Conservation (phyloP, 2,329 filamentous ascomycete species). For the Botryotinia calthae region DNA sequence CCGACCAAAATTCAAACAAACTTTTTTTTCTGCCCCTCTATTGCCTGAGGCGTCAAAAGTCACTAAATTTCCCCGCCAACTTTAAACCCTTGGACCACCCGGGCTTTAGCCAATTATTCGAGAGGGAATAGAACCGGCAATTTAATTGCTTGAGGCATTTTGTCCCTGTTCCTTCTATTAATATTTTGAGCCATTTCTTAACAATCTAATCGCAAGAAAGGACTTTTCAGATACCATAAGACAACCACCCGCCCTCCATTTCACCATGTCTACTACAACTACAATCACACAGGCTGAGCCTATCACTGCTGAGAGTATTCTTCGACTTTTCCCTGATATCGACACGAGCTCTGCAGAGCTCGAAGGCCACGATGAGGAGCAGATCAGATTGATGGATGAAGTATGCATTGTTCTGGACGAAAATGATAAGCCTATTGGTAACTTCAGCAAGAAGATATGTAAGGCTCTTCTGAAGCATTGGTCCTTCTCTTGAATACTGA, state of each 20-base stretch:
- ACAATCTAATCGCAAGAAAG: not conserved
- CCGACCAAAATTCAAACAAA: not conserved
- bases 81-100: not conserved
- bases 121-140: not conserved
- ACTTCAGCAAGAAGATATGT: conserved; percentile 98
- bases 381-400: conserved; percentile 98
- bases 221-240: not conserved
- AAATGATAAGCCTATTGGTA: conserved; percentile 88
- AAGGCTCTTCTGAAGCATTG: conserved; percentile 41
- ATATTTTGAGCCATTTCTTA: not conserved
- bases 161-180: not conserved
- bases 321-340: conserved; percentile 83
- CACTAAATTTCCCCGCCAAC: not conserved
- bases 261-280: conserved; percentile 41
- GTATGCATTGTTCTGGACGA: conserved; percentile 96
- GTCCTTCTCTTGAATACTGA: conserved; percentile 26
- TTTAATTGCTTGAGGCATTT: conserved; percentile 12
- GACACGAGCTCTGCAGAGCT: conserved; percentile 69
- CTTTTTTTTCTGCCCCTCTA: conserved; percentile 14
- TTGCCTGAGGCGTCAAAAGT: not conserved
- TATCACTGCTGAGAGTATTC: conserved; percentile 83
- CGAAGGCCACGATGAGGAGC: conserved; percentile 92
- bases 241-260: not conserved
- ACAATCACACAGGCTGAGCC: conserved; percentile 51
- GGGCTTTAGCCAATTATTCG: not conserved